Evolutionary conservation across 2,329 filamentous ascomycete species (phyloP), one percentile per base, ranked within the genome.

Genomic region (Ophiostoma tasmaniense): DNA sequence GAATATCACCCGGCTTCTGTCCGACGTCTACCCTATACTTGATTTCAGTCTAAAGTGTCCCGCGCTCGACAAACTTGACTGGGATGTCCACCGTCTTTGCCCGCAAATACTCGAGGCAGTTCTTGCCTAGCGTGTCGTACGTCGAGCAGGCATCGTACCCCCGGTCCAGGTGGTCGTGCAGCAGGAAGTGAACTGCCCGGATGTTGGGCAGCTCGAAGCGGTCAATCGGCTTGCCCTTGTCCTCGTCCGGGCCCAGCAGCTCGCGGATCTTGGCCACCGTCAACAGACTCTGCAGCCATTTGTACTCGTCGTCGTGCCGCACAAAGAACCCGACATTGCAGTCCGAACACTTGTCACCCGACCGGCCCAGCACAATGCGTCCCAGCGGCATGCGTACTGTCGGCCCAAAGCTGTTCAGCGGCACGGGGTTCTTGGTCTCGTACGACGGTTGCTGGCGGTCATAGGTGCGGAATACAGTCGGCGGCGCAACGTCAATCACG

Each of bases 61-160:
- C 80, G 67, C 80, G 75, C 59, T 80, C 75, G 30, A 82, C 73
- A 73, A 82, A 83, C 62, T 74, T 72, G 33, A 77, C 77, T 4
- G 81, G 81, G 2, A 83, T 73, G 69, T 83, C 80, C 0, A 83
- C 79, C n/a, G 76, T 76, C 71, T 79, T 80, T 28, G 78, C 78
- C 64, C 81, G 73, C 67, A 83, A 65, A 71, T 81, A 83, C 76
- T 83, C 81, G 17, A 75, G 77, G 52, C 78, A 75, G 28, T 81
- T 81, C 76, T 83, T 83, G 0, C 81, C 81, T 17, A 83, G 73
- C 0, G 78, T 80, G 73, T 83, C 81, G 64, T 82, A 81, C 0
- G 77, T 77, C 65, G 75, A 77, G 45, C 78, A 80, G 4, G 79
- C 78, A 67, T 80, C 78, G 73, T 79, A 81, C 0, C 80, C 80